Base-by-base conservation (phyloP, 73 alveolate genomes). In the Tetrahymena elliotti region DNA sequence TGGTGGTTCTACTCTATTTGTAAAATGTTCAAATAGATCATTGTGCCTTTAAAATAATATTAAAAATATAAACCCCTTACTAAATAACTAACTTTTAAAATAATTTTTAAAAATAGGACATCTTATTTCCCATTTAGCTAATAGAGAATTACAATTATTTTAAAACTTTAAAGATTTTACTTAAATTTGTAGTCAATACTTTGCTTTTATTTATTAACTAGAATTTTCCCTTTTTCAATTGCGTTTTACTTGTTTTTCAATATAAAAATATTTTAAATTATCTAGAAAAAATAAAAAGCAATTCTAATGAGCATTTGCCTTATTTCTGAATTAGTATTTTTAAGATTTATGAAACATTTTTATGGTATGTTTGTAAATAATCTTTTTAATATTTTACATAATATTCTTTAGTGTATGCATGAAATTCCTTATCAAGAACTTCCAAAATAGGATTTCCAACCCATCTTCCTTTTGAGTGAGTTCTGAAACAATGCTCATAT, bases 1-100 rank as follows among this genome's bases (percentile, higher is more conserved):
- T n/a, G 99, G 99, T 93, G 98, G 98, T 96, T 99, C 99, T 33
- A 96, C 96, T 92, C 99, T 97, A 38, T 93, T 83, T 5, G 98
- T 95, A 15, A 94, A 53, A 95, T 99, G 99, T 33, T 98, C 98
- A 34, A 98, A 95, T 35, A 94, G 93, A 94, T 98, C 99, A 93
- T 97, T 96, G 36, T 40, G 97, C 98, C 94, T 97, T 93, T 40
- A 98, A 52, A 54, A 84, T 93, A 96, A 98, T 97, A 38, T 40
- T 40, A 15, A 15, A 40, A 15, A 40, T 40, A 40, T 10, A 10
- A n/a, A n/a, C n/a, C n/a, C n/a, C n/a, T n/a, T n/a, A n/a, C n/a
- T n/a, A n/a, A n/a, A n/a, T n/a, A n/a, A n/a, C n/a, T n/a, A n/a
- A n/a, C n/a, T n/a, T n/a, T n/a, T n/a, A n/a, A n/a, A n/a, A n/a